Conservation (phyloP, 2,329 filamentous ascomycete genomes). For the Aspergillus sp. region DNA sequence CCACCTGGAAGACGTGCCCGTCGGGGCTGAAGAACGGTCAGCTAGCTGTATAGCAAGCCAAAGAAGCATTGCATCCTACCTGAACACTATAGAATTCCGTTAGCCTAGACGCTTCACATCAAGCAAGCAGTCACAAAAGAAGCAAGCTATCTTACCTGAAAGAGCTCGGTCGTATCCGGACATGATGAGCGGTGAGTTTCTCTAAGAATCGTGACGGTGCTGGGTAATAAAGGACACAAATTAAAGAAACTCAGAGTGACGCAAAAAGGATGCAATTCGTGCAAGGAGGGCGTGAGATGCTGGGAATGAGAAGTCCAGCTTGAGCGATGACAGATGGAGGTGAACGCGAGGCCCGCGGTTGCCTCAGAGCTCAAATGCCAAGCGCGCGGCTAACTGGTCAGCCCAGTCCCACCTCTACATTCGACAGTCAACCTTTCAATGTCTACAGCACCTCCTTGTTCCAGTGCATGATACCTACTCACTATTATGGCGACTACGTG, state of each 20-base stretch:
- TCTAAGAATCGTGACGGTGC: background rate
- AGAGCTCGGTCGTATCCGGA: constrained; percentile 99
- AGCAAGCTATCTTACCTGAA: constrained; percentile 70
- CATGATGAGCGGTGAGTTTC: constrained; percentile 47
- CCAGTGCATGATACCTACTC: background rate
- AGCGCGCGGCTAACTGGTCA: constrained; percentile 25
- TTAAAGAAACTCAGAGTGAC: constrained; percentile 1
- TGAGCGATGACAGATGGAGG: constrained; percentile 27
- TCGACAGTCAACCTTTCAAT: background rate
- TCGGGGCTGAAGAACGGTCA: constrained; percentile 74
- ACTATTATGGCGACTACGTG: no score
- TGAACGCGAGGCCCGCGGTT: constrained; percentile 28
- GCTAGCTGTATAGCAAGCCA: constrained; percentile 27
- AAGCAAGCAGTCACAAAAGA: constrained; percentile 6
- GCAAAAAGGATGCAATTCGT: constrained; percentile 17
- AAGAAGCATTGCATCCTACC: constrained; percentile 48
- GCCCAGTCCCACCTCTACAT: background rate
- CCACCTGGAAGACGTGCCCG: constrained; percentile 99
- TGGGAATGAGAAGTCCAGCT: constrained; percentile 13
- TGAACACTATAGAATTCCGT: constrained; percentile 71
- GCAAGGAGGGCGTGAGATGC: constrained; percentile 14
- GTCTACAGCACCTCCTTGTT: background rate
- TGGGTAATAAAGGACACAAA: constrained; percentile 8
- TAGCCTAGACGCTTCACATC: constrained; percentile 33
- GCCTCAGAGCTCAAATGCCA: constrained; percentile 27